Evolutionary conservation across 148 eudicot species (phyloP).

Genomic region (Spergularia marina): DNA sequence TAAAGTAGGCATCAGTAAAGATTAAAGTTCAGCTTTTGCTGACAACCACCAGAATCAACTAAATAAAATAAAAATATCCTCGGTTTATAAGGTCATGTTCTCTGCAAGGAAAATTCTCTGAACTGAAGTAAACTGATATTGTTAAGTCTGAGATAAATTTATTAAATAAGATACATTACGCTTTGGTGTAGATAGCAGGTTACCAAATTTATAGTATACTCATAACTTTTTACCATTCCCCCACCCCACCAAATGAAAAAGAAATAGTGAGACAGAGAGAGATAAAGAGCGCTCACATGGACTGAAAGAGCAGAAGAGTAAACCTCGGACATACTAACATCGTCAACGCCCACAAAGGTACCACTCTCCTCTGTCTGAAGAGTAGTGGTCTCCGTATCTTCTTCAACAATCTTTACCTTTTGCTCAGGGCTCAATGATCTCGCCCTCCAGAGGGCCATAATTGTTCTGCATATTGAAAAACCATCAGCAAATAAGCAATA

Average conservation of each 20-base stretch:
- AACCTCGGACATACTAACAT: constrained; percentile 70
- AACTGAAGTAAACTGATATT: too few species aligned
- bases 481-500: constrained; percentile 12
- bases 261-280: constrained; percentile 13
- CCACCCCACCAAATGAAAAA: too few species aligned
- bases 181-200: too few species aligned
- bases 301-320: constrained; percentile 63
- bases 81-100: too few species aligned
- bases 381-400: constrained; percentile 61
- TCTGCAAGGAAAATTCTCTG: too few species aligned
- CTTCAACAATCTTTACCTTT: constrained; percentile 80
- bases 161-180: too few species aligned
- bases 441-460: constrained; percentile 92
- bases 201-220: too few species aligned
- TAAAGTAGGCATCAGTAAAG: constrained; percentile 30
- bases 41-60: not conserved
- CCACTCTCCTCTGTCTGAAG: constrained; percentile 80
- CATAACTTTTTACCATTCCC: too few species aligned
- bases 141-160: too few species aligned
- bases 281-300: constrained; percentile 57
- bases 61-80: not conserved
- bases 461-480: constrained; percentile 53
- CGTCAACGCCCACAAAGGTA: constrained; percentile 63
- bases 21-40: constrained; percentile 6
- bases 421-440: constrained; percentile 90